Conservation (phyloP, 495 filamentous ascomycete genomes). For the Endocarpon pusillum region DNA sequence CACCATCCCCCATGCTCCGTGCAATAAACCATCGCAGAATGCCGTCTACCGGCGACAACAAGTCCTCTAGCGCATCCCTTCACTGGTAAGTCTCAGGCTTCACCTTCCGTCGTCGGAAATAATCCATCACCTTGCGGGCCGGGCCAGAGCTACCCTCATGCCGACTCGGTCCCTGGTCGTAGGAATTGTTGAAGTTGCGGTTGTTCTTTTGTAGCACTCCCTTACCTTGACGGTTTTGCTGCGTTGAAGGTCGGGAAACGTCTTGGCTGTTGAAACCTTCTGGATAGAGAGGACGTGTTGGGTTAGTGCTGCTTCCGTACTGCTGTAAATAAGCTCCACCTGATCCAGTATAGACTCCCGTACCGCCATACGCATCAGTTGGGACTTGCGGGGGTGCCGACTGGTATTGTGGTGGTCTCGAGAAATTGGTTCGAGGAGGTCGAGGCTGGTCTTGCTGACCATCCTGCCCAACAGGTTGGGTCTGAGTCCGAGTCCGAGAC, state of each 20-base stretch:
- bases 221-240: constrained; percentile 27
- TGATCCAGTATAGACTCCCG: neutral
- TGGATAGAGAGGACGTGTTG: constrained; percentile 20
- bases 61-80: too few species aligned
- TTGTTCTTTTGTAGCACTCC: constrained; percentile 66
- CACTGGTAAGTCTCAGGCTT: too few species aligned
- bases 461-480: neutral
- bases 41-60: too few species aligned
- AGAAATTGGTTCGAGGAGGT: neutral
- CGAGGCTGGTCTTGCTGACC: neutral
- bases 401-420: neutral
- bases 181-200: constrained; percentile 76
- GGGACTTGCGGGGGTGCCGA: neutral
- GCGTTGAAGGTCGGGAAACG: constrained; percentile 28
- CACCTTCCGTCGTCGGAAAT: too few species aligned
- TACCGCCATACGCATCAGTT: constrained; percentile 1
- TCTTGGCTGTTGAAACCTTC: constrained; percentile 21
- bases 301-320: constrained; percentile 5
- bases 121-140: constrained; percentile 90
- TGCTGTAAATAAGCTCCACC: constrained; percentile 4
- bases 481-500: too few species aligned
- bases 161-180: constrained; percentile 50
- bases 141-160: constrained; percentile 71
- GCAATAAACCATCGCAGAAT: too few species aligned
- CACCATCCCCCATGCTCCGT: too few species aligned